Evolutionary conservation across 2,329 filamentous ascomycete genomes (phyloP), one percentile per base, ranked within the genome.

Genomic region (Penicillium crustosum): DNA sequence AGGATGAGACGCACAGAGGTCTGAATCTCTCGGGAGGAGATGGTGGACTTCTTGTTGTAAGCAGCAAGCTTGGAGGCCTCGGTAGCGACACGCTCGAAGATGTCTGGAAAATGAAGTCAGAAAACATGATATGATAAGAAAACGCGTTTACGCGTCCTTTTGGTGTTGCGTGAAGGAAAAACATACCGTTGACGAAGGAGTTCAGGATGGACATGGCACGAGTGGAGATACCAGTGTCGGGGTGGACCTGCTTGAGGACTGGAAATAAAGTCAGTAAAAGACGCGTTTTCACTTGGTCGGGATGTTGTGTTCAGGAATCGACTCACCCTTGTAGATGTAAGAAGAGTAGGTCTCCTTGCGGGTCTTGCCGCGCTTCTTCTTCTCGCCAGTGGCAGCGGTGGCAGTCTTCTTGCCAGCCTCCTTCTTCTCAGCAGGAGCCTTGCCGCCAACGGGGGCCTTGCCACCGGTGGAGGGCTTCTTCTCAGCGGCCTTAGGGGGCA

Each of bases 21-120:
- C 86, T 99, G 94, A 77, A 99, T 99, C 83, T 99, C 94, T 75
- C 94, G 90, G 69, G 94, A 97, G 54, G 93, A 97, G 82, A 99
- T 99, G 78, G 94, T 99, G 51, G 93, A 97, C 87, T 99, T 99
- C 90, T 97, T 99, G 89, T 99, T 99, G 86, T 99, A 99, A 65
- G 94, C 94, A 70, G 94, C 94, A 62, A 99, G 89, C 89, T 99
- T 99, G 78, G 91, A 96, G 52, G 94, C 94, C 82, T 99, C 94
- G 59, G 94, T 97, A 66, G 94, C 94, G 70, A 99, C 93, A 72
- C 94, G 93, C 89, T 99, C 94, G 79, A 99, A 99, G 78, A 99
- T 99, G 75, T 99, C 92, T 94, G 61, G n/a, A 39, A 55, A 23
- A 43, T 2, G 31, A 43, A 10, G 49, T 63, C 42, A 62, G 56